Percentiles rank a stretch among this genome's conserved stretches.
These are phyloP conservation scores for Backusella liffmaniae DNA, from an alignment of 192 early-diverging fungal species.

Conservation along the genomic window DNA sequence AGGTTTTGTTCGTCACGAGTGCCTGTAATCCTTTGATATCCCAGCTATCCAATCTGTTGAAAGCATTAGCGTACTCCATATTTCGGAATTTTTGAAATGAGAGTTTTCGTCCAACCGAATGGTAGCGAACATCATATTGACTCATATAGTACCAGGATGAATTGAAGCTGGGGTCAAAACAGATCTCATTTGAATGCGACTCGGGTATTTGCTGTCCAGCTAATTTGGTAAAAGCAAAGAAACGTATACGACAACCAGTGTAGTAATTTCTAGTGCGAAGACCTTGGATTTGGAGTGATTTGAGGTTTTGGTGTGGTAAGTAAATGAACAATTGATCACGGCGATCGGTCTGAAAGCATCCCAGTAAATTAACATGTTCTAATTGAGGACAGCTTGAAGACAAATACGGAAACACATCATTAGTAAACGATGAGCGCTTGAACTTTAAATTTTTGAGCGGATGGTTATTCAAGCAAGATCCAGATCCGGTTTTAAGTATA, in stretches of 20 bases:
- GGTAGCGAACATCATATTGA: constrained; percentile 7
- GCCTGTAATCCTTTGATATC: constrained; percentile 5
- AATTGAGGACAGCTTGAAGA: neutral
- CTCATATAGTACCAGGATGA: constrained; percentile 12
- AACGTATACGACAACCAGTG: constrained; percentile 3
- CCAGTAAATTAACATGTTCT: neutral
- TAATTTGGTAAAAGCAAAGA: neutral
- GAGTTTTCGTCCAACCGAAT: constrained; percentile 8
- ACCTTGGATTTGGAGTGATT: neutral
- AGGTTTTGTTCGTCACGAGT: constrained; percentile 2
- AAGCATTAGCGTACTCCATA: constrained; percentile 2
- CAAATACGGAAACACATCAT: neutral
- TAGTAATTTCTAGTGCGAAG: constrained; percentile 11
- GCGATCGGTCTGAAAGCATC: constrained; percentile 9
- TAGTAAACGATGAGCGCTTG: constrained; percentile 3
- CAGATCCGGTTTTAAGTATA: neutral
- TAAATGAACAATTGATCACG: constrained; percentile 8
- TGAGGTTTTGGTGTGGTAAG: constrained; percentile 2
- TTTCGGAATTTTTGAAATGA: constrained; percentile 12
- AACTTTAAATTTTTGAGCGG: constrained; percentile 4
- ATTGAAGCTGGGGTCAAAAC: neutral
- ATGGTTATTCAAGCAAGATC: neutral
- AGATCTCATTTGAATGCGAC: neutral
- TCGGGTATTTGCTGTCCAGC: neutral
- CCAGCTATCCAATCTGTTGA: neutral